phyloP scores from a whole-genome alignment of 202 grass and related monocot genomes.

The Hordeum pubiflorum region DNA sequence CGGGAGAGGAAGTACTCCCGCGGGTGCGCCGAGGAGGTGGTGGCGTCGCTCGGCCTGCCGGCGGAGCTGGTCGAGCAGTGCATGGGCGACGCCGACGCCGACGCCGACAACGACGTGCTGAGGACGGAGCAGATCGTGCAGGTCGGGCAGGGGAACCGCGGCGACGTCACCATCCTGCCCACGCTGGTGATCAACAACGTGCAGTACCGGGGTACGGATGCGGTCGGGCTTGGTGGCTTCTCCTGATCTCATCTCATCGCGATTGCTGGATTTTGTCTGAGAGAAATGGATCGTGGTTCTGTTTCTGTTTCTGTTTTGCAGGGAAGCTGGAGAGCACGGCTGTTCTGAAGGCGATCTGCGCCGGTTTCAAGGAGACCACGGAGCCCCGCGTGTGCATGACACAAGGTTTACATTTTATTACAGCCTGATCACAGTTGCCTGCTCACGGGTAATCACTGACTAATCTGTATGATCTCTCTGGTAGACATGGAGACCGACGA shows the following conservation, averaged over 20 bases:
- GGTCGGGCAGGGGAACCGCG: constrained; percentile 59
- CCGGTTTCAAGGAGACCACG: constrained; percentile 71
- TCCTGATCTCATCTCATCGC: not conserved
- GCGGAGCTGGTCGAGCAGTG: constrained; percentile 48
- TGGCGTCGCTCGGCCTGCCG: constrained; percentile 59
- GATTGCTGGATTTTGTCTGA: not conserved
- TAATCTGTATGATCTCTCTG: no score
- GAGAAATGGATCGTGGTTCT: not conserved
- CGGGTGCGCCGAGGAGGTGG: constrained; percentile 45
- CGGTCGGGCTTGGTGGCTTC: not conserved
- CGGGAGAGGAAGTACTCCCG: constrained; percentile 47
- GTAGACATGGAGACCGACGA: constrained; percentile 72
- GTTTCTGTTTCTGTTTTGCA: not conserved
- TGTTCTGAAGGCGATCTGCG: constrained; percentile 85
- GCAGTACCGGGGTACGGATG: constrained; percentile 58
- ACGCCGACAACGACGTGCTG: constrained; percentile 70
- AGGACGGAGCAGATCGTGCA: constrained; percentile 56
- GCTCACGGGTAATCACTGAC: not conserved
- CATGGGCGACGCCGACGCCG: constrained; percentile 74
- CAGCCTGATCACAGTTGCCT: not conserved
- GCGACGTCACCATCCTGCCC: constrained; percentile 84
- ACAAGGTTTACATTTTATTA: constrained; percentile 29
- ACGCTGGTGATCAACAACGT: constrained; percentile 87
- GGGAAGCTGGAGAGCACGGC: constrained; percentile 65
- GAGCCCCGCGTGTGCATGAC: constrained; percentile 82